Conservation (phyloP, 2,329 filamentous ascomycete genomes). For the Capronia americana region DNA sequence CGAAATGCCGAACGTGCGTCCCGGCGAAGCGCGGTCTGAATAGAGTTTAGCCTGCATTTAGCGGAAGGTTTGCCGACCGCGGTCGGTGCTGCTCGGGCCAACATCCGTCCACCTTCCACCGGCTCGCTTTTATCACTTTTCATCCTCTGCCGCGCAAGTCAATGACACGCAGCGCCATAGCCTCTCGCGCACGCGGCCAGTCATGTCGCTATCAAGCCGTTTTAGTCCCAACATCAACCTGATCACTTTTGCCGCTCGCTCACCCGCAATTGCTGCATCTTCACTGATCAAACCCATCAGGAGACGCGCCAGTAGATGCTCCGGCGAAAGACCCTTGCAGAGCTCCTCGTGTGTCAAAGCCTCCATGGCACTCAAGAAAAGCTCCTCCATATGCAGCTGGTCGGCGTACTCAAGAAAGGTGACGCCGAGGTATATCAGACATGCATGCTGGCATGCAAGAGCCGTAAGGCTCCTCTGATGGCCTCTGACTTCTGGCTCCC, state of each 20-base stretch:
- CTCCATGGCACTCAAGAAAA: not conserved
- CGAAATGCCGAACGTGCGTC: slow-evolving; percentile 4
- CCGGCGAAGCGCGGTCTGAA: not conserved
- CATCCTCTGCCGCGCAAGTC: too few relatives aligned
- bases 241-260: not conserved
- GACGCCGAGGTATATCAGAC: not conserved
- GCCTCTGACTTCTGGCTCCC: not conserved
- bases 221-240: slow-evolving; percentile 1
- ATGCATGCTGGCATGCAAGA: not conserved
- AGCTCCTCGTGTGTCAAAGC: too few relatives aligned
- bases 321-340: not conserved
- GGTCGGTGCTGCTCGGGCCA: not conserved
- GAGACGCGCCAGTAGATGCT: not conserved
- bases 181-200: not conserved
- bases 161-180: slow-evolving; percentile 7
- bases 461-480: not conserved
- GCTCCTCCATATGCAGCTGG: not conserved
- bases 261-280: not conserved
- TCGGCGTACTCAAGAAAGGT: slow-evolving; percentile 1
- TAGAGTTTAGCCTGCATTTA: not conserved
- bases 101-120: not conserved
- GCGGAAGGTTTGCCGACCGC: not conserved
- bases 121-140: not conserved
- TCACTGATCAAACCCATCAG: slow-evolving; percentile 1
- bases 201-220: not conserved